Percentiles rank a stretch among this genome's conserved stretches.
These are phyloP conservation scores for Tuber melanosporum DNA, from an alignment of 495 filamentous ascomycete species.

Conservation along the genomic window DNA sequence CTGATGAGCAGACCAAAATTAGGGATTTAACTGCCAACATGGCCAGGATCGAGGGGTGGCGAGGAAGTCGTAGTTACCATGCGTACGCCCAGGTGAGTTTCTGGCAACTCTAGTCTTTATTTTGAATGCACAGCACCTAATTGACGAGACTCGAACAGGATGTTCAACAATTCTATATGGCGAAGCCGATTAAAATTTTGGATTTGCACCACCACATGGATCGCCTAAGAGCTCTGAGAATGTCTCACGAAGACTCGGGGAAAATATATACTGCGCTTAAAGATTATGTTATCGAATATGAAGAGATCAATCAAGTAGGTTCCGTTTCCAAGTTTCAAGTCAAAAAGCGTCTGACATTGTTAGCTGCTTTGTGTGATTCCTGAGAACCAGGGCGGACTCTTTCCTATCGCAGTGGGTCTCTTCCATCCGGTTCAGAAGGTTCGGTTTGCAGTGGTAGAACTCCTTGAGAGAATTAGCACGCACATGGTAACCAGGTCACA, in stretches of 20 bases:
- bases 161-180: conserved; percentile 55
- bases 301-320: conserved; percentile 72
- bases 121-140: conserved; percentile 12
- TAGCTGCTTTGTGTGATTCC: conserved; percentile 65
- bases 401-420: conserved; percentile 86
- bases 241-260: conserved; percentile 61
- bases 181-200: conserved; percentile 70
- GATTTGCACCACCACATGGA: conserved; percentile 91
- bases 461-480: conserved; percentile 72
- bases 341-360: neutral
- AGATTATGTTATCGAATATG: conserved; percentile 70
- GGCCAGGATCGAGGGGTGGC: conserved; percentile 89
- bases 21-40: conserved; percentile 84
- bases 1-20: conserved; percentile 68
- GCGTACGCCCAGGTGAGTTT: conserved; percentile 72
- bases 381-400: conserved; percentile 80
- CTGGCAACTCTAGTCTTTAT: neutral
- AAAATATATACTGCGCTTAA: conserved; percentile 77
- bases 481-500: conserved; percentile 53
- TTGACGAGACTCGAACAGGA: conserved; percentile 50
- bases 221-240: conserved; percentile 68
- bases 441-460: conserved; percentile 65
- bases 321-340: neutral
- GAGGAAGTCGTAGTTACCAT: conserved; percentile 89
- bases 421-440: conserved; percentile 83